Evolutionary conservation across 441 rosid species (phyloP).

Genomic region (Corymbia citriodora): DNA sequence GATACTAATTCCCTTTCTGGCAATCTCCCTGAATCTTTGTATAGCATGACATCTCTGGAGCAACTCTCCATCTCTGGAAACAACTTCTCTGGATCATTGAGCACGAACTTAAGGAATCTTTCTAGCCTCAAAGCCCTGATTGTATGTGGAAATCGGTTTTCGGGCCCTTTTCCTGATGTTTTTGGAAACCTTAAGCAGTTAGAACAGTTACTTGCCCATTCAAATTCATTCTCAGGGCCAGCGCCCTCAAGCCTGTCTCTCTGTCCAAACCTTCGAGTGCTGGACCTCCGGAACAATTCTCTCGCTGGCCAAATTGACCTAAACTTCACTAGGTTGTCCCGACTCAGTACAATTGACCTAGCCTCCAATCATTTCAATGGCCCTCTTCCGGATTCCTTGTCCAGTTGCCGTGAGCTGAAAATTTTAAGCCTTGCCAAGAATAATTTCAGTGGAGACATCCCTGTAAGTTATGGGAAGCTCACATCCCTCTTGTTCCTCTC

Average conservation of each 20-base stretch:
- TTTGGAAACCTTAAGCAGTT: constrained; percentile 56
- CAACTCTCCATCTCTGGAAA: constrained; percentile 52
- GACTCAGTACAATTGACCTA: constrained; percentile 54
- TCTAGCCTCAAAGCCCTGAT: constrained; percentile 48
- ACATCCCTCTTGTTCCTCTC: constrained; percentile 55
- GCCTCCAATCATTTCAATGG: constrained; percentile 69
- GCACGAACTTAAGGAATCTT: constrained; percentile 53
- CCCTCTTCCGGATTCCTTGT: constrained; percentile 58
- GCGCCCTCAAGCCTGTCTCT: constrained; percentile 55
- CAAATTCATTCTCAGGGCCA: constrained; percentile 64
- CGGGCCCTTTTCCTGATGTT: constrained; percentile 58
- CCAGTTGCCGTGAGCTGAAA: constrained; percentile 54
- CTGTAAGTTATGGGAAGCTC: constrained; percentile 45
- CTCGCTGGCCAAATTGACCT: constrained; percentile 51
- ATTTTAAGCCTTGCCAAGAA: constrained; percentile 78
- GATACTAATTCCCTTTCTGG: constrained; percentile 53
- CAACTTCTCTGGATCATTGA: constrained; percentile 54
- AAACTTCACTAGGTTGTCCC: constrained; percentile 51
- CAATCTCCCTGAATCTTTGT: constrained; percentile 48
- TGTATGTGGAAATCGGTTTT: constrained; percentile 52
- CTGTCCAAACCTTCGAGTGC: constrained; percentile 55
- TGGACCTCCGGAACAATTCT: constrained; percentile 80
- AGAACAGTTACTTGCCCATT: constrained; percentile 50
- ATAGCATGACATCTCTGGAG: constrained; percentile 38
- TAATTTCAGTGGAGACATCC: constrained; percentile 51